Base-by-base conservation (phyloP, 306 rosid species). In the Quercus cerris region DNA sequence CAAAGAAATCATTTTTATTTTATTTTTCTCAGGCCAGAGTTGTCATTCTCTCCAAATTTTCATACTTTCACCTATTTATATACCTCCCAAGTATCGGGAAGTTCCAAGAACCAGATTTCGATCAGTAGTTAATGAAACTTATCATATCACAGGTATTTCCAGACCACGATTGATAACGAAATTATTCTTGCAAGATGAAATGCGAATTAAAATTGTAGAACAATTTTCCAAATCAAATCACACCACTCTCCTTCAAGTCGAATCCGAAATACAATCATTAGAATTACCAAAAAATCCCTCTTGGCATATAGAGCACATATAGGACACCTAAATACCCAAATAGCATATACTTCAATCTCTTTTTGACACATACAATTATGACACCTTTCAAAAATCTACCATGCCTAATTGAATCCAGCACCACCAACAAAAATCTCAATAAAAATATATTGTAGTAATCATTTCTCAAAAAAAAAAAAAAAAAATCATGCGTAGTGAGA, bases 201-300 rank as follows among this genome's bases (percentile, higher is more conserved):
- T 23, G 66, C 2, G 5, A 59, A 27, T 59, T 5, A 10, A 31
- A 18, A 8, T 1, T 67, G 71, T 7, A 33, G 51, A 19, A 67
- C 11, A 31, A 8, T 9, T 33, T 27, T 67, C 51, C n/a, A 67
- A 35, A 51, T 25, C 58, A 72, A 58, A 18, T 23, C 70, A 52
- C 10, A 80, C 49, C 59, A 69, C 30, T 66, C 58, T 79, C 76
- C 80, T 46, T 20, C 56, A 52, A 78, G 38, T 58, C 56, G 25
- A 82, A 68, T 27, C 63, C 71, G 71, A 49, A 44, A 76, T 62
- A 22, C 52, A 75, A 71, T 56, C 38, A 82, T 57, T 15, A 27
- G 25, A 19, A 33, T 49, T 44, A 51, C 58, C 51, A 67, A 67
- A 5, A 1, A 12, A 19, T n/a, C 3, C 51, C 64, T 27, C 22